A percentile compares a stretch with the other conserved stretches of the same genome.
Evolutionary conservation across 2,329 filamentous ascomycete genomes (phyloP).

Genomic region (Monosporascus cannonballus): DNA sequence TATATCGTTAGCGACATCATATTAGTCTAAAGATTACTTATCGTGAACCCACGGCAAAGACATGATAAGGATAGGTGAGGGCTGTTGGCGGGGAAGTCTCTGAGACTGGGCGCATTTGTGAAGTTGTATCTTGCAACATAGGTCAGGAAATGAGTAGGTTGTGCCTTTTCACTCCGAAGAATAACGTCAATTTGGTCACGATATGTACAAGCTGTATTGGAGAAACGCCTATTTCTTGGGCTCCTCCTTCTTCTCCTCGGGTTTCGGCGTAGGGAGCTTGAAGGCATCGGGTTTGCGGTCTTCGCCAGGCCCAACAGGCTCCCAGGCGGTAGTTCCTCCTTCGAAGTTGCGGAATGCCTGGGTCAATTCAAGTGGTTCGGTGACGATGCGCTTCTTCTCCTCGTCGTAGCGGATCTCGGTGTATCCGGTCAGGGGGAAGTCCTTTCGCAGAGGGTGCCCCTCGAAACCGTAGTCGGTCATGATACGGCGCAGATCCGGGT

Average conservation of each 20-base stretch:
- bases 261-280: constrained; percentile 92
- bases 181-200: constrained; percentile 19
- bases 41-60: no score
- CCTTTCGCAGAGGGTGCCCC: constrained; percentile 93
- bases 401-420: constrained; percentile 97
- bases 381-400: constrained; percentile 99
- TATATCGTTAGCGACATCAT: no score
- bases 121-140: no score
- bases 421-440: constrained; percentile 96
- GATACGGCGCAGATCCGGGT: constrained; percentile 93
- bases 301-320: constrained; percentile 60
- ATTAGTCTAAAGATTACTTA: no score
- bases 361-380: constrained; percentile 93
- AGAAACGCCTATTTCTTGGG: constrained; percentile 70
- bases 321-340: constrained; percentile 69
- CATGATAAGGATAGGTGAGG: no score
- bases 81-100: no score
- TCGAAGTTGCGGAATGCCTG: constrained; percentile 99
- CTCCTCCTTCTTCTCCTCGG: constrained; percentile 85
- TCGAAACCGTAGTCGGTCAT: constrained; percentile 99
- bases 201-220: constrained; percentile 25
- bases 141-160: no score
- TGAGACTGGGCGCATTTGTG: no score
- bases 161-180: neutral
- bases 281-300: constrained; percentile 81